Conservation (phyloP, 1,284 basidiomycete species). For the Agroathelia rolfsii region DNA sequence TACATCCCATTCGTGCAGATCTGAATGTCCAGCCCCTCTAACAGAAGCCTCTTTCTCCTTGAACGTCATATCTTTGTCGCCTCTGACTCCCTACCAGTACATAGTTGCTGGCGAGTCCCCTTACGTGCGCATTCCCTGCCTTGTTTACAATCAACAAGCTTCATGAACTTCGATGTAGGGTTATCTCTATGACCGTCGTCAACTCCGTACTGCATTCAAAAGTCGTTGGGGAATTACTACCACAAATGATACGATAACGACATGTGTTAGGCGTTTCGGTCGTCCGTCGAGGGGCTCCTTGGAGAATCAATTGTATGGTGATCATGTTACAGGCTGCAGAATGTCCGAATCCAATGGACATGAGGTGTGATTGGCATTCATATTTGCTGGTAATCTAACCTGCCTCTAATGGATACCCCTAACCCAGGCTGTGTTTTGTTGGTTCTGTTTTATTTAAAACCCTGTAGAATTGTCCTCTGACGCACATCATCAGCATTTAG, state of each 20-base stretch:
- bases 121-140: conserved; percentile 37
- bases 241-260: conserved; percentile 41
- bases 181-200: conserved; percentile 83
- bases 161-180: conserved; percentile 50
- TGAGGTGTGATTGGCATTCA: conserved; percentile 41
- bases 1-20: conserved; percentile 49
- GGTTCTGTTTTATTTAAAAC: neutral
- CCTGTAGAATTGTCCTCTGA: conserved; percentile 9
- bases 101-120: conserved; percentile 66
- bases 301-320: conserved; percentile 25
- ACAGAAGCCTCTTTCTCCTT: conserved; percentile 50
- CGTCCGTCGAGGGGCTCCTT: conserved; percentile 29
- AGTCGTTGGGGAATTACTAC: conserved; percentile 67
- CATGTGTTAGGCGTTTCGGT: conserved; percentile 82
- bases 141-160: conserved; percentile 1
- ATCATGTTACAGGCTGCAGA: conserved; percentile 73
- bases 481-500: conserved; percentile 51
- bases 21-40: conserved; percentile 57
- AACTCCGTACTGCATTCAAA: conserved; percentile 52
- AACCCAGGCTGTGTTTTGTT: conserved; percentile 26
- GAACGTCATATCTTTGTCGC: conserved; percentile 56
- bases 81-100: conserved; percentile 63
- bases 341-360: conserved; percentile 72
- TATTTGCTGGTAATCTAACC: too few relatives aligned
- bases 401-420: conserved; percentile 37